These are phyloP conservation scores for Malus asiatica DNA, from an alignment of 306 rosid species.

Conservation along the genomic window DNA sequence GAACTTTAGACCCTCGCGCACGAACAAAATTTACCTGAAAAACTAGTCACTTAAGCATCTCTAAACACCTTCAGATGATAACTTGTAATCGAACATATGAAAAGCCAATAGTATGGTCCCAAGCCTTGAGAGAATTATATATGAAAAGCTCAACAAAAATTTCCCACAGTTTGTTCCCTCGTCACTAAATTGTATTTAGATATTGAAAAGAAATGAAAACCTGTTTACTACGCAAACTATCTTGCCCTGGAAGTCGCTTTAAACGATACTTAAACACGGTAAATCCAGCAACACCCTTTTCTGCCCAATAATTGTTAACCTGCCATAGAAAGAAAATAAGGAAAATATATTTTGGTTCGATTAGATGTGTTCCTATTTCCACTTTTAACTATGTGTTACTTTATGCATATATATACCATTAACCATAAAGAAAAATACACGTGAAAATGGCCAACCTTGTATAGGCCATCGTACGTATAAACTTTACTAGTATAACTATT, in stretches of 20 bases:
- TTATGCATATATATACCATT: neutral
- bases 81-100: neutral
- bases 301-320: constrained; percentile 25
- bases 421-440: neutral
- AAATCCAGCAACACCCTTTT: constrained; percentile 29
- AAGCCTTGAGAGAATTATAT: neutral
- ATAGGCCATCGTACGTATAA: constrained; percentile 35
- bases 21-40: constrained; percentile 31
- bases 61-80: neutral
- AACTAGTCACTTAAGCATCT: neutral
- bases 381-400: neutral
- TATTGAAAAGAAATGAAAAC: neutral
- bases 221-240: constrained; percentile 23
- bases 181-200: neutral
- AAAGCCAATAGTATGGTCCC: neutral
- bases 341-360: neutral
- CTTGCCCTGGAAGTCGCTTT: constrained; percentile 23
- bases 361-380: neutral
- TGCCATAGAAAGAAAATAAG: neutral
- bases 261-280: constrained; percentile 24
- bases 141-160: neutral
- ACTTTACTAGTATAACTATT: constrained; percentile 22
- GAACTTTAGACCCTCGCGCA: constrained; percentile 14
- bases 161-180: neutral
- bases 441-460: constrained; percentile 24